Conservation (phyloP, 2,329 filamentous ascomycete genomes). For the Pseudomassariella vexata region DNA sequence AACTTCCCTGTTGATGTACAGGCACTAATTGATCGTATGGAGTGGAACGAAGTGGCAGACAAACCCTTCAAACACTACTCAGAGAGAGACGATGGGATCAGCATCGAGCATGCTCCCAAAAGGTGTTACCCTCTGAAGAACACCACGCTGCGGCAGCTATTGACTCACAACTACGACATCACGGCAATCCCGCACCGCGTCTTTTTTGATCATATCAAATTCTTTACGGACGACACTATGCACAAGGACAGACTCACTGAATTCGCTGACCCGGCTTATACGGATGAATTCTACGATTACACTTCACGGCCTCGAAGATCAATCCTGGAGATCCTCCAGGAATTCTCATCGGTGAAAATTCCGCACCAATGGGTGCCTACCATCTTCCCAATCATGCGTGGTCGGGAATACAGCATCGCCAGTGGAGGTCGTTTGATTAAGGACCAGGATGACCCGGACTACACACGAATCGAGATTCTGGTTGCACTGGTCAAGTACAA, state of each 20-base stretch:
- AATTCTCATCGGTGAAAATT: conserved; percentile 80
- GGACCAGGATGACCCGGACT: conserved; percentile 12
- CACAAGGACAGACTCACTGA: conserved; percentile 81
- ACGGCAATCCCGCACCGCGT: conserved; percentile 81
- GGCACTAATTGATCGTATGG: conserved; percentile 70
- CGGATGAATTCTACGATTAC: conserved; percentile 95
- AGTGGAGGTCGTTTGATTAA: conserved; percentile 52
- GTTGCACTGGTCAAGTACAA: conserved; percentile 88
- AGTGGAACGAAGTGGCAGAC: conserved; percentile 71
- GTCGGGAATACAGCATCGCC: conserved; percentile 89
- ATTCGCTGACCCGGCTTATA: conserved; percentile 70
- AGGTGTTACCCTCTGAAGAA: conserved; percentile 29
- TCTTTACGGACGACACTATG: conserved; percentile 65
- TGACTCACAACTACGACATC: conserved; percentile 83
- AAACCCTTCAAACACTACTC: conserved; percentile 41
- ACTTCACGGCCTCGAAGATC: conserved; percentile 84
- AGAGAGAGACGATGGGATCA: conserved; percentile 8
- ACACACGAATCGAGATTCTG: conserved; percentile 62
- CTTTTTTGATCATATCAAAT: conserved; percentile 74
- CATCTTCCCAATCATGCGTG: conserved; percentile 76
- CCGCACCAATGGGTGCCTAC: conserved; percentile 68
- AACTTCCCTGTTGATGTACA: conserved; percentile 82
- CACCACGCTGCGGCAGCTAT: conserved; percentile 65
- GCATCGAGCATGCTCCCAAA: conserved; percentile 13
- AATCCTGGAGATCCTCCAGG: conserved; percentile 86